Evolutionary conservation across 768 basidiomycete species (phyloP), one percentile per base, ranked within the genome.

Genomic region (Lentinula detonsa): DNA sequence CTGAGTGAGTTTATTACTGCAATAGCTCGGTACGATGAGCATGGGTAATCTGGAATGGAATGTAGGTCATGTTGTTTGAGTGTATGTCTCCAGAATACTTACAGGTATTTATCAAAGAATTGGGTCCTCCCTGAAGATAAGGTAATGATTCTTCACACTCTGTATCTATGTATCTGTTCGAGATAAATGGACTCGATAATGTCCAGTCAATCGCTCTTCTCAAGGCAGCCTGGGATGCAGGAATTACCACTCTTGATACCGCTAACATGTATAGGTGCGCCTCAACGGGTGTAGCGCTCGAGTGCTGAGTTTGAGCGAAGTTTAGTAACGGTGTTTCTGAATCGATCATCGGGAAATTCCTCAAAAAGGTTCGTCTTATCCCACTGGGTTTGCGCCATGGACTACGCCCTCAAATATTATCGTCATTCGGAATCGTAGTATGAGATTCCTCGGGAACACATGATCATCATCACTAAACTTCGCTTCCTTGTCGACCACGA

Each of bases 151-250:
- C 18, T 23, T 43, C 23, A 28, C 21, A 31, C 28, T 15, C 4
- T 40, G 33, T 8, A 39, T 13, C 37, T 39, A 39, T 39, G 13
- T 46, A 70, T 65, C 21, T 67, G 5, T 74, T 71, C 66, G 65
- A 71, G 42, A 62, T 71, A 5, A 70, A 64, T 58, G 71, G 16
- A 68, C 71, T 0, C 55, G 13, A n/a, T 43, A 43, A 43, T 72
- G 16, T 63, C 68, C 50, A 66, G 48, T 43, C 63, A 9, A 16
- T 65, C 2, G 57, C 64, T 15, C 18, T 78, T 61, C 59, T 79
- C 54, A 76, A 76, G 61, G 67, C 69, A 9, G 78, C 78, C 3
- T 78, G 69, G 69, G 71, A 77, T 33, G 63, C 69, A 11, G 79
- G 78, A 3, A 70, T 65, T 33, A 65, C 51, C 34, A 65, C 64